Evolutionary conservation across 768 basidiomycete species (phyloP), one percentile per base, ranked within the genome.

Genomic region (Dacryopinax spathularia): DNA sequence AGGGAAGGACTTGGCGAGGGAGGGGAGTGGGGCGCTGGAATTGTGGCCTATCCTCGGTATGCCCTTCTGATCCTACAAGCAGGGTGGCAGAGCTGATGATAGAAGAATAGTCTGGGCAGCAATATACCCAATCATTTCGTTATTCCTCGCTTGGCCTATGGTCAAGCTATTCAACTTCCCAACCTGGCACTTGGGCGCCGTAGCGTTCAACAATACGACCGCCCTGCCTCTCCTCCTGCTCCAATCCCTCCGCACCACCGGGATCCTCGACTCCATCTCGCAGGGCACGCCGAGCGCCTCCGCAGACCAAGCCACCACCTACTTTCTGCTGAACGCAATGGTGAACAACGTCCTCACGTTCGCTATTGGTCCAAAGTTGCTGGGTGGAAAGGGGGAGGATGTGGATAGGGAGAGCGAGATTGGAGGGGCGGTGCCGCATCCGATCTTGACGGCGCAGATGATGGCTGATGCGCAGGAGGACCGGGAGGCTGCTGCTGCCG

Each of bases 131-230:
- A n/a, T n/a, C n/a, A n/a, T n/a, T n/a, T n/a, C n/a, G n/a, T n/a
- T n/a, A n/a, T n/a, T n/a, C n/a, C n/a, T n/a, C n/a, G n/a, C n/a
- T n/a, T n/a, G n/a, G n/a, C n/a, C n/a, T n/a, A n/a, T n/a, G n/a
- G n/a, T n/a, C n/a, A n/a, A n/a, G n/a, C n/a, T n/a, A n/a, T n/a
- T 56, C 29, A 9, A 20, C 25, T 31, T 56, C 48, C 48, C 48
- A 5, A 25, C 25, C 48, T 56, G 41, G 61, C 9, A 27, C 29
- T 27, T 43, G 35, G 29, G 20, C 35, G 61, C 61, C 4, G 35
- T 20, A 4, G 5, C 61, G 22, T 62, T 62, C 61, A 62, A 62
- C 37, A 62, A 62, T 27, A 62, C 61, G 9, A 62, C 35, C 29
- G 35, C 61, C 29, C 61, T 62, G 15, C 61, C 61, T 1, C 25